Evolutionary conservation across 2,329 filamentous ascomycete species (phyloP), one percentile per base, ranked within the genome.

Genomic region (Hypoxylon sp.): DNA sequence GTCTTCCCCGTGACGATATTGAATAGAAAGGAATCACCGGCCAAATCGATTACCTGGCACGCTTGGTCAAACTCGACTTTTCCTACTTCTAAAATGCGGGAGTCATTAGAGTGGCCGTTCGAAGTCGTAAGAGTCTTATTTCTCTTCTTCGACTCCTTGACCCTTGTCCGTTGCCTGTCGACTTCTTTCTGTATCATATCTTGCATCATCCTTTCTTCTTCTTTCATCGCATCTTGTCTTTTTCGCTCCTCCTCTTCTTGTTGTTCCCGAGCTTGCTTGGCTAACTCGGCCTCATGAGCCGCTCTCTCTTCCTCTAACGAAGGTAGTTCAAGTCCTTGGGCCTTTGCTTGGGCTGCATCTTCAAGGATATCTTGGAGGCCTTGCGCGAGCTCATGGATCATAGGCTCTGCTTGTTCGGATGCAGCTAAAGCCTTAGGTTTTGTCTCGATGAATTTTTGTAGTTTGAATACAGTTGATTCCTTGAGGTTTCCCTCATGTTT

Each of bases 291-390:
- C 80, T 97, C 93, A 69, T 97, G 93, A 13, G 90, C 90, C 29
- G 92, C 94, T 42, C 94, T 89, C 79, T 98, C 94, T 74, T 97
- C 94, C 75, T 97, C 94, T 5, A 98, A 84, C 33, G 94, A 97
- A 1, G 94, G 94, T 14, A 97, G 83, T 68, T 94, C 88, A 61
- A 90, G 88, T 33, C 93, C 92, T 61, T 91, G 88, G 52, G 92
- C 91, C 73, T 92, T 92, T 29, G 90, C 89, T 71, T 90, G 86
- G 1, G 94, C 92, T n/a, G 93, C 93, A 78, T 97, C 93, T 80
- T 98, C 94, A 3, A 98, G 85, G 9, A 95, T 90, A 51, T 91
- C 90, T 8, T 93, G 90, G 53, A 92, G 88, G 2, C 87, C 88
- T 69, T 88, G 87, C 9, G 94, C 83, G 33, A 97, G 85, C 61